Evolutionary conservation across 2,329 filamentous ascomycete genomes (phyloP), one percentile per base, ranked within the genome.

Genomic region (Ophiocordyceps sinensis): DNA sequence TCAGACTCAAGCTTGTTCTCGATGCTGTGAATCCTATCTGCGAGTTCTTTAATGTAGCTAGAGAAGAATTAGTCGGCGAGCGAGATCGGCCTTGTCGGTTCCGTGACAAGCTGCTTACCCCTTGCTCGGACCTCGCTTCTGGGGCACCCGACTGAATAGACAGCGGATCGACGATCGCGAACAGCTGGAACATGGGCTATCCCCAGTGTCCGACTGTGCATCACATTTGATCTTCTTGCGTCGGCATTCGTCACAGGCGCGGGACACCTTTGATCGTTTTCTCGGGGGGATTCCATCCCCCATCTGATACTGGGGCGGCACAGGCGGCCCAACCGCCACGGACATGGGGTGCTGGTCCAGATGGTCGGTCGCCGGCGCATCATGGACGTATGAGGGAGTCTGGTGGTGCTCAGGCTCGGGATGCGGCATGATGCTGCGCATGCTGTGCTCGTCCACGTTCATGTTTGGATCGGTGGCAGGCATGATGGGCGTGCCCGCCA

Each of bases 211-310:
- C 9, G 80, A 79, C 45, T 77, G 74, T 5, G 85, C 83, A 62
- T 94, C 86, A 53, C 87, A 94, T 54, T 86, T 85, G 44, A 93
- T 85, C 66, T 89, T 93, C 62, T 93, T 93, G 42, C 86, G 75
- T 36, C 87, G 73, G 56, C 86, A 94, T 56, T 93, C 85, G 55
- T 94, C 86, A 53, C 86, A 94, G 2, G 86, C 87, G 31, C 86
- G 74, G 11, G 86, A 93, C 6, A 91, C 85, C 59, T 94, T 94
- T 6, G 82, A 84, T 44, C 86, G 71, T 58, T 91, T 91, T 46
- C 81, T 69, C 0, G 81, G 80, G 13, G 79, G 74, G 11, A 77
- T 77, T 44, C 69, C 70, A 47, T 81, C 78, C 32, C 70, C 69
- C 38, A 65, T 56, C 19, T 62, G 59, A 40, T 64, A 65, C 34